Conservation (phyloP, 345 rosid genomes). For the Salix koriyanagi region DNA sequence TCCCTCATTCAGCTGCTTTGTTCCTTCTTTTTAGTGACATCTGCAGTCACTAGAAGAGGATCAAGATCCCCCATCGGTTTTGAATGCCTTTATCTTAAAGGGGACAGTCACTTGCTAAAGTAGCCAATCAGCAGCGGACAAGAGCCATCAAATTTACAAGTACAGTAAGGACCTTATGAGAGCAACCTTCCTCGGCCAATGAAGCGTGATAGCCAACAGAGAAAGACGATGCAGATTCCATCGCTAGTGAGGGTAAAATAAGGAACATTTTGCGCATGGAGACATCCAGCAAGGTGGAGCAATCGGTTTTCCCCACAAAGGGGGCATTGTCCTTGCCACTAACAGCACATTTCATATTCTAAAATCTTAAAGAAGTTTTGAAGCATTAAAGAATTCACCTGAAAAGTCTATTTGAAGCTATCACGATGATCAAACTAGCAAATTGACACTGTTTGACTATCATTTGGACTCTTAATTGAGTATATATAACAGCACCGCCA, state of each 20-base stretch:
- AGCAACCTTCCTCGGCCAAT: background rate
- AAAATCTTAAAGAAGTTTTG: background rate
- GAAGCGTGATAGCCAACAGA: background rate
- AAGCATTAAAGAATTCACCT: background rate
- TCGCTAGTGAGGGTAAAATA: background rate
- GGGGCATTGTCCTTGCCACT: background rate
- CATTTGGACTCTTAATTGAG: background rate
- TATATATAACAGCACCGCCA: background rate
- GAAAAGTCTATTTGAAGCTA: background rate
- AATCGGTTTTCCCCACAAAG: background rate
- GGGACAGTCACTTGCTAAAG: background rate
- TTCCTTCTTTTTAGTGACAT: background rate
- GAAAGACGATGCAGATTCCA: background rate
- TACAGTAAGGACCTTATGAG: background rate
- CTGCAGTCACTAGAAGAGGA: background rate
- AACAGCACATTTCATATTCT: background rate
- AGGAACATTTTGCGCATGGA: background rate
- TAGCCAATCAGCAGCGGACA: background rate
- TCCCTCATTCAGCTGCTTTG: background rate
- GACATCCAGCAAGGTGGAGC: background rate
- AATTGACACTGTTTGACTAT: background rate
- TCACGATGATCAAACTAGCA: background rate
- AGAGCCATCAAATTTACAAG: background rate
- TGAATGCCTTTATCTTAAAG: no score
- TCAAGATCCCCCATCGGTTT: background rate